phyloP scores from a whole-genome alignment of 371 early-diverging fungal genomes.

The Mycotypha africana region DNA sequence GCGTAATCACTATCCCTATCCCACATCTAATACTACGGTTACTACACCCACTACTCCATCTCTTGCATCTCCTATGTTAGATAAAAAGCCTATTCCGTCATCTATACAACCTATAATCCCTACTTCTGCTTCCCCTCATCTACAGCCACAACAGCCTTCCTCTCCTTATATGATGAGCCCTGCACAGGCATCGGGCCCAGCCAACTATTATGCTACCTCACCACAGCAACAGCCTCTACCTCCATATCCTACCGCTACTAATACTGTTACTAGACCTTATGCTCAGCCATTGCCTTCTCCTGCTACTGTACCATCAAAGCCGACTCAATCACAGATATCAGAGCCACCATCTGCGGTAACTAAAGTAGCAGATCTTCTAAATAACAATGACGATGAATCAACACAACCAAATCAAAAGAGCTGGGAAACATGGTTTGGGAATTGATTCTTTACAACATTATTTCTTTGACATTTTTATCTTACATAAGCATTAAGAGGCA shows the following conservation, averaged over 20 bases:
- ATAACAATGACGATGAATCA: conserved; percentile 46
- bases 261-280: not conserved
- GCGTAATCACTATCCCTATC: too few species aligned
- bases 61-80: too few species aligned
- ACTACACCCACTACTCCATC: too few species aligned
- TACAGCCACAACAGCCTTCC: conserved; percentile 23
- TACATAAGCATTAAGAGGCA: too few species aligned
- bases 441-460: not conserved
- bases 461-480: too few species aligned
- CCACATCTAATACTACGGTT: too few species aligned
- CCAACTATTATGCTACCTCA: too few species aligned
- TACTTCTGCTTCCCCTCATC: conserved; percentile 13
- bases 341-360: conserved; percentile 28
- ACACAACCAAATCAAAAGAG: conserved; percentile 33
- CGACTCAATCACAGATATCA: not conserved
- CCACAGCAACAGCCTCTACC: too few species aligned
- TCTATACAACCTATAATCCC: too few species aligned
- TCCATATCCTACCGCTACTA: not conserved
- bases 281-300: not conserved
- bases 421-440: conserved; percentile 49
- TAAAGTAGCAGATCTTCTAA: conserved; percentile 43
- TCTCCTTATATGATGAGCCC: too few species aligned
- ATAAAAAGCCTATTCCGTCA: too few species aligned
- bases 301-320: conserved; percentile 2
- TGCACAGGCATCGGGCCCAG: too few species aligned